A percentile compares a stretch with the other conserved stretches of the same genome.
phyloP scores from a whole-genome alignment of 164 flowering plant genomes.

The Magnolia kwangsiensis region DNA sequence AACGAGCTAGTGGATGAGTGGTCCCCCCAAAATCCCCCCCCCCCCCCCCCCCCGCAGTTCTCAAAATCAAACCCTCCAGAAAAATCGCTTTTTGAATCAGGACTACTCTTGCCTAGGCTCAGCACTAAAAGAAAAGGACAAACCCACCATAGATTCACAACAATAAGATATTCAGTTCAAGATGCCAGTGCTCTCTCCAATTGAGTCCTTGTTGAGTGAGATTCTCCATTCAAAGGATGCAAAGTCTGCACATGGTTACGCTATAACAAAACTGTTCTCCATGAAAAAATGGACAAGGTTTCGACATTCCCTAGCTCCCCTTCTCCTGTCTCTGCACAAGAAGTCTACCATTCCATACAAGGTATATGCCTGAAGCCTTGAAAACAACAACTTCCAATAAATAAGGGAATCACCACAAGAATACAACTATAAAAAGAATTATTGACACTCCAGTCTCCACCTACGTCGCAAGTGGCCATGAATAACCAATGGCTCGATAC shows the following conservation, averaged over 20 bases:
- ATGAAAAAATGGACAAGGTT: slow-evolving; percentile 21
- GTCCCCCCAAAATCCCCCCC: no score
- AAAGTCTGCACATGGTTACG: slow-evolving; percentile 4
- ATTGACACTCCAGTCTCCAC: not conserved
- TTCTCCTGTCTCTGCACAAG: slow-evolving; percentile 12
- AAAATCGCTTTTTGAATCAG: slow-evolving; percentile 18
- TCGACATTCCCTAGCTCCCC: slow-evolving; percentile 29
- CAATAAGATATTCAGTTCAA: slow-evolving; percentile 12
- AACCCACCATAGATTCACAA: slow-evolving; percentile 15
- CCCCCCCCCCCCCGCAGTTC: no score
- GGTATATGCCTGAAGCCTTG: slow-evolving; percentile 12
- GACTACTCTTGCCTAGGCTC: slow-evolving; percentile 9
- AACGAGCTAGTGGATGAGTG: slow-evolving; percentile 22
- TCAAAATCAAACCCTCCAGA: slow-evolving; percentile 10
- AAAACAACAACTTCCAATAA: slow-evolving; percentile 8
- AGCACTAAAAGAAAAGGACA: slow-evolving; percentile 10
- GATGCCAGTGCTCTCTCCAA: slow-evolving; percentile 16
- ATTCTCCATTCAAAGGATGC: slow-evolving; percentile 29
- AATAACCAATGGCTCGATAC: no score
- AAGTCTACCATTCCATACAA: slow-evolving; percentile 15
- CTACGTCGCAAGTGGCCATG: no score
- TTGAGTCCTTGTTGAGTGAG: slow-evolving; percentile 25
- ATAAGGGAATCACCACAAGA: slow-evolving; percentile 11
- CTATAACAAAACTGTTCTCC: slow-evolving; percentile 13
- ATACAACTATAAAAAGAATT: not conserved